Conservation (phyloP, 345 rosid species). For the Boechera retrofracta region DNA sequence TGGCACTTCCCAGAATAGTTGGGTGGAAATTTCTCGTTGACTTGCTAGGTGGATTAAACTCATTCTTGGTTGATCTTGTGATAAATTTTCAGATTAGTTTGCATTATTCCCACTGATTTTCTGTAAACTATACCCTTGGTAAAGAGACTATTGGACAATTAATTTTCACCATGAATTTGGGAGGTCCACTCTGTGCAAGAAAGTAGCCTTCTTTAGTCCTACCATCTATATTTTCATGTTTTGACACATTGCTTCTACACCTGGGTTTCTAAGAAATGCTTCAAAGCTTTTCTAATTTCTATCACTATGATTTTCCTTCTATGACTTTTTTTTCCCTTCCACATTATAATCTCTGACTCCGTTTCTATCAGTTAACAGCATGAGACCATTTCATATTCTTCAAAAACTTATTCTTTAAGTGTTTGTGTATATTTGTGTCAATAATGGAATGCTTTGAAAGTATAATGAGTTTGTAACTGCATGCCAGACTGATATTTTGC, state of each 20-base stretch:
- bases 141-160: background rate
- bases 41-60: slow-evolving; percentile 13
- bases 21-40: slow-evolving; percentile 17
- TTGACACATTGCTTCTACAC: no score
- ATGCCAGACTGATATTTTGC: slow-evolving; percentile 11
- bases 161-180: slow-evolving; percentile 1
- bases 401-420: background rate
- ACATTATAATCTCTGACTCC: background rate
- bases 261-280: no score
- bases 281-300: no score
- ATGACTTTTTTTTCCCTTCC: background rate
- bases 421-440: slow-evolving; percentile 14
- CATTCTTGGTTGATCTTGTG: slow-evolving; percentile 9
- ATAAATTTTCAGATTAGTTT: slow-evolving; percentile 16
- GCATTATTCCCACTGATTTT: background rate
- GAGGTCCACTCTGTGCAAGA: slow-evolving; percentile 19
- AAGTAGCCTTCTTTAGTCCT: slow-evolving; percentile 10
- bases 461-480: slow-evolving; percentile 13
- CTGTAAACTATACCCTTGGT: slow-evolving; percentile 7
- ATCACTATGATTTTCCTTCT: background rate
- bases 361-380: slow-evolving; percentile 14
- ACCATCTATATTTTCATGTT: no score
- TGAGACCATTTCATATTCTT: background rate
- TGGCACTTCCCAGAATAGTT: slow-evolving; percentile 8
- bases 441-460: slow-evolving; percentile 11